Percentiles rank a stretch among this genome's conserved stretches.
phyloP scores from a whole-genome alignment of 768 basidiomycete genomes.

The Mycena haematopus region DNA sequence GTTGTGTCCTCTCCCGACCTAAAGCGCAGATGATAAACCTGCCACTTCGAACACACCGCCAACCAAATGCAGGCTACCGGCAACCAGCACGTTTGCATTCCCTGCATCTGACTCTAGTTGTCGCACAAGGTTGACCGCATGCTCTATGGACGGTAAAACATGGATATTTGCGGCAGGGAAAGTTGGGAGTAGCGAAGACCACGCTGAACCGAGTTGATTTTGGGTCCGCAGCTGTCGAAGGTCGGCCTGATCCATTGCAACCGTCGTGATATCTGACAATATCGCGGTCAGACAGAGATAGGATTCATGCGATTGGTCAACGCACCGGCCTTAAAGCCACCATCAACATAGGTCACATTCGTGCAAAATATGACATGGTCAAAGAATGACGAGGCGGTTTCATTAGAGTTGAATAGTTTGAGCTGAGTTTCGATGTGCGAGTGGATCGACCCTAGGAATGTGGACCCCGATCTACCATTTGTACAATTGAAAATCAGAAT shows the following conservation, averaged over 20 bases:
- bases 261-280: slow-evolving; percentile 74
- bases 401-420: slow-evolving; percentile 43
- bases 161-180: slow-evolving; percentile 71
- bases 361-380: slow-evolving; percentile 93
- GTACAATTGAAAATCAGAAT: slow-evolving; percentile 96
- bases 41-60: slow-evolving; percentile 95
- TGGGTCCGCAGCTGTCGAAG: slow-evolving; percentile 75
- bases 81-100: slow-evolving; percentile 72
- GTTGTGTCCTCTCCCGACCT: not conserved
- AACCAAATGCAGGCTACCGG: slow-evolving; percentile 92
- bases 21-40: slow-evolving; percentile 73
- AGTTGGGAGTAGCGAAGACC: slow-evolving; percentile 65
- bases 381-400: slow-evolving; percentile 61
- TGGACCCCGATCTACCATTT: slow-evolving; percentile 79
- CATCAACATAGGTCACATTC: slow-evolving; percentile 93
- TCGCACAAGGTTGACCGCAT: slow-evolving; percentile 77
- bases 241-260: slow-evolving; percentile 67
- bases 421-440: slow-evolving; percentile 58
- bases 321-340: slow-evolving; percentile 88
- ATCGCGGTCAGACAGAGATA: not conserved
- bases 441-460: slow-evolving; percentile 70
- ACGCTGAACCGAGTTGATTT: slow-evolving; percentile 74
- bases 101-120: slow-evolving; percentile 40
- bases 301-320: not conserved
- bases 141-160: slow-evolving; percentile 86